A percentile compares a stretch with the other conserved stretches of the same genome.
phyloP scores from a whole-genome alignment of 768 basidiomycete genomes.

The Naganishia onofrii region DNA sequence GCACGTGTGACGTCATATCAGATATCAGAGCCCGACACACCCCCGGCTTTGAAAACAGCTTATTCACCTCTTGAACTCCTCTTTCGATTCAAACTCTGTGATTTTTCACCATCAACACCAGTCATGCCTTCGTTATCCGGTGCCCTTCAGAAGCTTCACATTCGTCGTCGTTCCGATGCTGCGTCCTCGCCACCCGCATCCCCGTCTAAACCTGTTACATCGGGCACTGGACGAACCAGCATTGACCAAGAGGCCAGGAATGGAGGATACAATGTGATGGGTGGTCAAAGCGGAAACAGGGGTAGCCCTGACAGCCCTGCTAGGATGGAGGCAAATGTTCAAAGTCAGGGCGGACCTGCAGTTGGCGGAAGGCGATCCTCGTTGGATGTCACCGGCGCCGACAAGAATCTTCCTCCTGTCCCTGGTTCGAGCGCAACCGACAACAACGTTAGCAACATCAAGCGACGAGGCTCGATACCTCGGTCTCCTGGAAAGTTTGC shows the following conservation, averaged over 20 bases:
- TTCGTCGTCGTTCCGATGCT: conserved; percentile 27
- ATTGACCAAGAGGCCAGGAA: not conserved
- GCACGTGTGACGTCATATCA: conserved; percentile 5
- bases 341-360: not conserved
- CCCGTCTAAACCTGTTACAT: not conserved
- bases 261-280: not conserved
- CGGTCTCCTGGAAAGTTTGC: conserved; percentile 28
- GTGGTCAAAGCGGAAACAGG: not conserved
- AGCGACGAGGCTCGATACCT: conserved; percentile 27
- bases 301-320: not conserved
- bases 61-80: not conserved
- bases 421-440: conserved; percentile 2
- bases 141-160: conserved; percentile 32
- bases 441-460: not conserved
- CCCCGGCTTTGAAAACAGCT: not conserved
- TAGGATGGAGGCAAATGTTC: not conserved
- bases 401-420: conserved; percentile 28
- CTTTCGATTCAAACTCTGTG: not conserved
- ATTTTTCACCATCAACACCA: not conserved
- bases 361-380: conserved; percentile 6
- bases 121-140: conserved; percentile 32
- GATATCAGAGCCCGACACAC: too few species aligned
- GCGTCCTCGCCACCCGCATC: conserved; percentile 10
- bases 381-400: not conserved
- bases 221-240: not conserved